Evolutionary conservation across 768 basidiomycete species (phyloP).

Genomic region (Strobilomyces dryophilus): DNA sequence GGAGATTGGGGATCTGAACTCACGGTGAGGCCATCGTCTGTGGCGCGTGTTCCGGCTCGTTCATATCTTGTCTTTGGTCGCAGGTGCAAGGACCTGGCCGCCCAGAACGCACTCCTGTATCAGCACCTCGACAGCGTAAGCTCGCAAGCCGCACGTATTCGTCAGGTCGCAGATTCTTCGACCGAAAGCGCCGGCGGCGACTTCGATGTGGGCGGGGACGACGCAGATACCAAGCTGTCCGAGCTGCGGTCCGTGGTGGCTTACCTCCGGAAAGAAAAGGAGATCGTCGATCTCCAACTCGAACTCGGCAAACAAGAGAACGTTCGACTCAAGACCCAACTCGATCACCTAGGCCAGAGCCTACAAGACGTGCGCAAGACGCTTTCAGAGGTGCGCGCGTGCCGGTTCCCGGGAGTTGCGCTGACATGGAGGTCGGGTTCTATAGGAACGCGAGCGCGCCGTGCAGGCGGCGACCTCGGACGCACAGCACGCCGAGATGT

Average conservation of each 20-base stretch:
- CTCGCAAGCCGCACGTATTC: slow-evolving; percentile 77
- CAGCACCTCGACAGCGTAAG: slow-evolving; percentile 83
- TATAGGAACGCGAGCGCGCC: slow-evolving; percentile 77
- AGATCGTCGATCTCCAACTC: slow-evolving; percentile 84
- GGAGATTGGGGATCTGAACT: slow-evolving; percentile 67
- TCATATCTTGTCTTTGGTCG: not conserved
- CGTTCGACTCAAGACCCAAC: slow-evolving; percentile 65
- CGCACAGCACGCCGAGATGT: slow-evolving; percentile 73
- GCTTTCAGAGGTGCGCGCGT: slow-evolving; percentile 58
- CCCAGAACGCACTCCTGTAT: slow-evolving; percentile 76
- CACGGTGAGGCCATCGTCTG: slow-evolving; percentile 45
- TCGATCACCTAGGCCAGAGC: slow-evolving; percentile 66
- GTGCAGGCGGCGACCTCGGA: slow-evolving; percentile 67
- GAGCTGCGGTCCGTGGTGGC: slow-evolving; percentile 76
- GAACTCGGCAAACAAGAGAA: slow-evolving; percentile 79
- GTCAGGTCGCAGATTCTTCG: slow-evolving; percentile 59
- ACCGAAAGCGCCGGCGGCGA: slow-evolving; percentile 38
- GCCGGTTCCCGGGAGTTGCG: too few relatives aligned
- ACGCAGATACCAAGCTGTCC: slow-evolving; percentile 59
- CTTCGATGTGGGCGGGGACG: slow-evolving; percentile 39
- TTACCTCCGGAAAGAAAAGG: slow-evolving; percentile 86
- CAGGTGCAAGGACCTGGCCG: slow-evolving; percentile 68
- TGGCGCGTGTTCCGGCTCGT: not conserved
- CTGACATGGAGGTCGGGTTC: too few relatives aligned
- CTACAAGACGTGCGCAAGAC: slow-evolving; percentile 67